Evolutionary conservation across 78 protist genomes (phyloP), one percentile per base, ranked within the genome.

Genomic region (Pigoraptor vietnamica): DNA sequence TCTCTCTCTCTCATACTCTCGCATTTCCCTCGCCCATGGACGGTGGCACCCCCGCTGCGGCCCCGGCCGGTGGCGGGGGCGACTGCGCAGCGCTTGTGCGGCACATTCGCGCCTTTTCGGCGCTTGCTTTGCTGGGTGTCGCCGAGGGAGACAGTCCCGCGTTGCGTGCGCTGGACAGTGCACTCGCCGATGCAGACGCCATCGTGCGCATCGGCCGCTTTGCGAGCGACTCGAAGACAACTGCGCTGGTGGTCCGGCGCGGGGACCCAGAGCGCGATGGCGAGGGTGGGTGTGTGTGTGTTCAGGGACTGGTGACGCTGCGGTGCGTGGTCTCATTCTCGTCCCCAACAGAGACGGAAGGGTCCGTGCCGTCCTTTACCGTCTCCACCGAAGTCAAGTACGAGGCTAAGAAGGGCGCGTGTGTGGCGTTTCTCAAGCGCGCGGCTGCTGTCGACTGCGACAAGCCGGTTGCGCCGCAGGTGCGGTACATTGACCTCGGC

Each of bases 391-490:
- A 83, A 14, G 88, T 83, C 39, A 29, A 14, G 39, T 14, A 83
- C 88, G 88, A 23, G 37, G 89, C 48, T 14, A 23, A 33, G 29
- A 37, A 2, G 2, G 55, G 33, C 33, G 34, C 89, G n/a, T 83
- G 23, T 37, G 24, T 35, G 23, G 35, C 88, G 2, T 14, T 83
- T 37, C 1, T 35, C 88, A 35, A 32, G 38, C 35, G 25, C 23
- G 88, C 21, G 23, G 25, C 88, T 34, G 39, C 33, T 1, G 23
- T 83, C 24, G 88, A 83, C 23, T 1, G 37, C 9, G 39, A 35
- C 88, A 83, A 90, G 91, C 33, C 48, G 33, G 14, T 90, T 9
- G 84, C 92, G 0, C 29, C 39, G 29, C 92, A 90, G 56, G 19
- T 90, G 40, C 79, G 19, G 39, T n/a, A 34, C n/a, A 81, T 91